A percentile compares a stretch with the other conserved stretches of the same genome.
phyloP scores from a whole-genome alignment of 345 rosid genomes.

The Hypericum androsaemum region DNA sequence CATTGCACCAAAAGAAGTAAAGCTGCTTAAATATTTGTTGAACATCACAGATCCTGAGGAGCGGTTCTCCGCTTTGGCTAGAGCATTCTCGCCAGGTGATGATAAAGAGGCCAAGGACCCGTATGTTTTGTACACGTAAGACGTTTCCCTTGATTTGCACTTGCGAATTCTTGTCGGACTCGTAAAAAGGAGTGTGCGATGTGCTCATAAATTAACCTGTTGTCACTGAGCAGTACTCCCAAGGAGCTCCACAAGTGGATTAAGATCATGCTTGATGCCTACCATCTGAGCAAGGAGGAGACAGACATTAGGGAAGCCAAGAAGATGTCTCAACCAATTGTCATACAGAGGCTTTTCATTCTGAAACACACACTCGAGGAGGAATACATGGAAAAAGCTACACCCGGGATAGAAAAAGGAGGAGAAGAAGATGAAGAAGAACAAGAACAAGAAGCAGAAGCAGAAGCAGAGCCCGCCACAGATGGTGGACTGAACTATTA shows the following conservation, averaged over 20 bases:
- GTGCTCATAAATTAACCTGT: neutral
- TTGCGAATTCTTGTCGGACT: neutral
- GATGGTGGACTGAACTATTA: no score
- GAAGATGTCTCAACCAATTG: conserved; percentile 74
- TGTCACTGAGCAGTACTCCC: conserved; percentile 47
- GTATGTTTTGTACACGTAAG: conserved; percentile 69
- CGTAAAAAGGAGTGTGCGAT: no score
- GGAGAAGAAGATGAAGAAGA: conserved; percentile 6
- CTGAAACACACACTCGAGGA: conserved; percentile 77
- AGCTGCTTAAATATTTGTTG: conserved; percentile 67
- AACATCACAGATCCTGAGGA: conserved; percentile 92
- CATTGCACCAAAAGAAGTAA: conserved; percentile 85
- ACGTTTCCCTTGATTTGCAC: conserved; percentile 3
- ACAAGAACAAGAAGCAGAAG: no score
- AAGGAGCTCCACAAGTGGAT: conserved; percentile 94
- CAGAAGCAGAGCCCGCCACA: no score
- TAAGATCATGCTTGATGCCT: conserved; percentile 78
- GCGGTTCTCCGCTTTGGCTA: conserved; percentile 87
- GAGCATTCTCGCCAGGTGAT: conserved; percentile 68
- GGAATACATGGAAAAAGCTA: conserved; percentile 53
- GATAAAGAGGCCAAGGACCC: conserved; percentile 69
- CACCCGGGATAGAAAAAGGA: conserved; percentile 7
- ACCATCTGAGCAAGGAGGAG: conserved; percentile 67
- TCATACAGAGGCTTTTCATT: conserved; percentile 75
- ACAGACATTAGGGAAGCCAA: conserved; percentile 77